Base-by-base conservation (phyloP, 2,329 filamentous ascomycete species). In the Diplocarpon mali region DNA sequence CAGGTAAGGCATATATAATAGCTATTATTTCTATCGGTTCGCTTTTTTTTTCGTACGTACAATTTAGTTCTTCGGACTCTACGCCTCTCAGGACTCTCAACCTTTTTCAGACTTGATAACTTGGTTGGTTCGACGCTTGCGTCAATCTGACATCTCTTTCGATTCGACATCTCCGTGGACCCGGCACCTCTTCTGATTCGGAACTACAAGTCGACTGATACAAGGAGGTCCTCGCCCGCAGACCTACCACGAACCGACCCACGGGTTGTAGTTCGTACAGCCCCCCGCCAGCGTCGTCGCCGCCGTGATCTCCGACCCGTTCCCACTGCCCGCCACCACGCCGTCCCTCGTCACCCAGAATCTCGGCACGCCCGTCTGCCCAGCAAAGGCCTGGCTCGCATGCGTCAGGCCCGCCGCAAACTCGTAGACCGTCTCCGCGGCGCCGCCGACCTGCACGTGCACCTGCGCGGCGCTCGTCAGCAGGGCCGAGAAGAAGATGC, bases 381-480 rank as follows among this genome's bases (percentile, higher is more conserved):
- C 61, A 34, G 54, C 51, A 42, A 65, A 65, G 4, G 53, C 47
- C 30, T 52, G 38, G 40, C 52, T 54, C 50, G 53, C 57, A 38
- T 56, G 53, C 40, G 60, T 60, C 14, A 58, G 52, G 1, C 47
- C 49, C 4, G 43, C 36, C 3, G 28, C 24, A 12, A 57, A 56
- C 9, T 44, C 10, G 9, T 52, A 51, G 39, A 35, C 15, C 17
- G 42, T 36, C 16, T 46, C 51, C 6, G 52, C 11, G 14, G 11
- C 42, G 32, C 38, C 48, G 3, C 63, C 64, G 46, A 66, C 59
- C 32, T 57, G 51, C 29, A 64, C 57, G n/a, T 41, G 53, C 1
- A 63, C 34, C 15, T 35, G 34, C 5, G 34, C 34, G 9, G 34
- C n/a, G 15, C 34, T 35, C 4, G 11, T 35, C 5, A 35, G 15